phyloP scores from a whole-genome alignment of 768 basidiomycete genomes.

The Hericium erinaceus region DNA sequence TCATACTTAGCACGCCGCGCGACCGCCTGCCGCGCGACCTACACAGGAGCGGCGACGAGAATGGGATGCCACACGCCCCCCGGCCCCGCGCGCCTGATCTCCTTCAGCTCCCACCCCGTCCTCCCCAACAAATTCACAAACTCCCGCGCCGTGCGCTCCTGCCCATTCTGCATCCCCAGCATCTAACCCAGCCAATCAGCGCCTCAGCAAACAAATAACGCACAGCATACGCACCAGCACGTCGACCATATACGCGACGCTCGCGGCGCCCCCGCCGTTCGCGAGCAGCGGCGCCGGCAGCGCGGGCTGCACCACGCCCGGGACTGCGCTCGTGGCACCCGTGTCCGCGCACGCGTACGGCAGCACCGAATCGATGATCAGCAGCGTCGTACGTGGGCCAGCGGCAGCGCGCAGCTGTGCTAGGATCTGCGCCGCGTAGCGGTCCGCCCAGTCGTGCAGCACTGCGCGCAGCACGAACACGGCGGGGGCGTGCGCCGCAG shows the following conservation, averaged over 20 bases:
- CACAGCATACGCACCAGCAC: background rate
- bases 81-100: no score
- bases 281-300: background rate
- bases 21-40: no score
- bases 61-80: no score
- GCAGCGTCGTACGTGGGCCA: constrained; percentile 29
- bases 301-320: background rate
- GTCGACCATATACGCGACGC: background rate
- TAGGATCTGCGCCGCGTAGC: constrained; percentile 16
- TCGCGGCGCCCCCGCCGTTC: background rate
- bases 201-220: background rate
- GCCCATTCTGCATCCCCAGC: constrained; percentile 29
- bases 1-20: no score
- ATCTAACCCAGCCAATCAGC: constrained; percentile 21
- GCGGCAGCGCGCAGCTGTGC: constrained; percentile 20
- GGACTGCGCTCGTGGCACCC: background rate
- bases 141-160: constrained; percentile 29
- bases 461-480: constrained; percentile 23
- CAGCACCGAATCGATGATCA: constrained; percentile 21
- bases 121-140: constrained; percentile 19
- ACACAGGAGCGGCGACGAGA: no score
- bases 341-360: background rate
- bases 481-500: background rate
- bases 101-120: constrained; percentile 26
- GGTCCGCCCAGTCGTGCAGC: constrained; percentile 26